Percentiles rank a stretch among this genome's conserved stretches.
Conservation (phyloP, 192 early-diverging fungal genomes). For the Backusella psychrophila region DNA sequence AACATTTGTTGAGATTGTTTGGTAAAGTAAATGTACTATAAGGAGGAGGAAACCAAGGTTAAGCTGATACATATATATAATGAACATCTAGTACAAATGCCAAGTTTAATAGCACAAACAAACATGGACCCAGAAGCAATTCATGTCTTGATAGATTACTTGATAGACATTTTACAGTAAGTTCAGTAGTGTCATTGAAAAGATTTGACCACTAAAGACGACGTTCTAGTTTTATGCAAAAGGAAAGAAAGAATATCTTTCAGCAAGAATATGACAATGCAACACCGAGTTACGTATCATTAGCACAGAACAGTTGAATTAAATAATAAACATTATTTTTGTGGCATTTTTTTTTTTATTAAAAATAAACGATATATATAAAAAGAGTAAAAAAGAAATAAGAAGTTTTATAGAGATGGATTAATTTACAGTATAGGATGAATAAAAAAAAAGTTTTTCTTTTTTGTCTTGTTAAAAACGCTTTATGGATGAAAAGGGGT, state of each 20-base stretch:
- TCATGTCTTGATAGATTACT: slow-evolving; percentile 71
- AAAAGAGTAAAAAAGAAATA: no score
- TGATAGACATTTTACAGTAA: slow-evolving; percentile 81
- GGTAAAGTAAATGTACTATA: slow-evolving; percentile 44
- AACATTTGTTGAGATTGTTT: slow-evolving; percentile 94
- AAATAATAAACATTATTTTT: background rate
- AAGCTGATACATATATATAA: background rate
- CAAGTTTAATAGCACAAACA: slow-evolving; percentile 85
- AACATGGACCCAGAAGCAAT: slow-evolving; percentile 91
- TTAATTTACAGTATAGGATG: background rate
- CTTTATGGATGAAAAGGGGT: background rate
- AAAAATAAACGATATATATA: no score
- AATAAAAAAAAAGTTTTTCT: background rate
- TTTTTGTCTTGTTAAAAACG: background rate
- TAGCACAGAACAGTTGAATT: slow-evolving; percentile 48
- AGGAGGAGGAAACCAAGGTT: no score
- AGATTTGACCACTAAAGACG: background rate
- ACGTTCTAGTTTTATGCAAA: slow-evolving; percentile 59
- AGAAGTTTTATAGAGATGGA: background rate
- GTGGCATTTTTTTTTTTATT: no score
- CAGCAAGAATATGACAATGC: slow-evolving; percentile 86
- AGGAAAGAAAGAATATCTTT: slow-evolving; percentile 67
- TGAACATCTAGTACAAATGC: slow-evolving; percentile 74
- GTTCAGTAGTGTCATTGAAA: background rate
- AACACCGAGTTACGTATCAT: slow-evolving; percentile 72